Conservation (phyloP, 2,329 filamentous ascomycete species). For the Hypomyces rosellus region DNA sequence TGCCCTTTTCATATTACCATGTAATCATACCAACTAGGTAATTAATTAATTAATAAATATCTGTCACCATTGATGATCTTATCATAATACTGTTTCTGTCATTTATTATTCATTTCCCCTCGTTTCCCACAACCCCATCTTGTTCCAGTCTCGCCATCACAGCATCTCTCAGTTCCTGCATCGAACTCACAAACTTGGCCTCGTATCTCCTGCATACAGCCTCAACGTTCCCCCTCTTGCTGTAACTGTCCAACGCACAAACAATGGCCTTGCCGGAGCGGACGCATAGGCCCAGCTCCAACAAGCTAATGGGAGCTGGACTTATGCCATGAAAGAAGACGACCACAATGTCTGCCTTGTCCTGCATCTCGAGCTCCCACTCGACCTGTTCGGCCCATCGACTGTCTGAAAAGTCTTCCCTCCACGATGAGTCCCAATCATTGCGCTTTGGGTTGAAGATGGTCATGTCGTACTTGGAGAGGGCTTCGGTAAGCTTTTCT, state of each 20-base stretch:
- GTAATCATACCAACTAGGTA: no score
- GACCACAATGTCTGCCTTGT: conserved; percentile 46
- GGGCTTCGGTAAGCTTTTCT: conserved; percentile 30
- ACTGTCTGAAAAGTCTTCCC: conserved; percentile 39
- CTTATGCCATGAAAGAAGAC: conserved; percentile 50
- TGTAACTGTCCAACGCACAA: conserved; percentile 45
- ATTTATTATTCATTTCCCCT: background rate
- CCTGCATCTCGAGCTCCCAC: conserved; percentile 56
- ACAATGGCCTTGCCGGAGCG: conserved; percentile 42
- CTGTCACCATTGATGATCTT: no score
- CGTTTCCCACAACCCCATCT: background rate
- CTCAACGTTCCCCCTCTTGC: conserved; percentile 55
- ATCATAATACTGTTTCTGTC: background rate
- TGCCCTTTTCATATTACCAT: no score
- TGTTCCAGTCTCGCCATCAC: conserved; percentile 23
- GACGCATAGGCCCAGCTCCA: conserved; percentile 54
- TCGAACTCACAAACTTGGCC: conserved; percentile 36
- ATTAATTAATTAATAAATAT: no score
- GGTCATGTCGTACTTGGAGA: conserved; percentile 42
- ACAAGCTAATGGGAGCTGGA: conserved; percentile 49
- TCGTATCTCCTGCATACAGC: conserved; percentile 46
- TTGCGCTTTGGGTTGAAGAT: conserved; percentile 51
- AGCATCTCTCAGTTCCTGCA: conserved; percentile 33
- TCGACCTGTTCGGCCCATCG: conserved; percentile 48
- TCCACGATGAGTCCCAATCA: conserved; percentile 51